These are phyloP conservation scores for Venturiaceae sp. DNA, from an alignment of 2,329 filamentous ascomycete genomes.

Conservation along the genomic window DNA sequence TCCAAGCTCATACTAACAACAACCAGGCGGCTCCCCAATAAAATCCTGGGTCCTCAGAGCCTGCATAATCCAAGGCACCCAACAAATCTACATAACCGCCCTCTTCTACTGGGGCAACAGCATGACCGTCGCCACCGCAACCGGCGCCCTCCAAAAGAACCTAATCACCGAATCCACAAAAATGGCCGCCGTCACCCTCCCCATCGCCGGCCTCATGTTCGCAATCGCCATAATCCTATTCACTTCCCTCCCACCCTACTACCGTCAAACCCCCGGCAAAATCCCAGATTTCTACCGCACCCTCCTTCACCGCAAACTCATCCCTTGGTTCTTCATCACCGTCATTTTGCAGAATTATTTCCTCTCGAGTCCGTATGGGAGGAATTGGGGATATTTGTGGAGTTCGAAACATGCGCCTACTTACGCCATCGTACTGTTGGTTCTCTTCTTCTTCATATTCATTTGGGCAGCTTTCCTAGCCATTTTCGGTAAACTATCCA, in stretches of 20 bases:
- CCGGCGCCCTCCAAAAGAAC: constrained; percentile 33
- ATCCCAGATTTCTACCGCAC: constrained; percentile 57
- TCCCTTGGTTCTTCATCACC: constrained; percentile 57
- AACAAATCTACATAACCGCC: constrained; percentile 54
- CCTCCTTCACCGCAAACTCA: constrained; percentile 51
- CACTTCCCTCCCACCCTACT: constrained; percentile 55
- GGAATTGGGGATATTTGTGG: constrained; percentile 58
- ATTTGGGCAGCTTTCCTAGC: constrained; percentile 47
- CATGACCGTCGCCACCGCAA: constrained; percentile 31
- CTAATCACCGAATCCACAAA: not conserved
- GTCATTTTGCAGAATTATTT: constrained; percentile 60
- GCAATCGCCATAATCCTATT: constrained; percentile 44
- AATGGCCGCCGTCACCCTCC: constrained; percentile 24
- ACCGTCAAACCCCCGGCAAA: constrained; percentile 50
- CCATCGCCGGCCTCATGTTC: constrained; percentile 49
- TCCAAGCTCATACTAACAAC: not conserved
- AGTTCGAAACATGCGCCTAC: constrained; percentile 43
- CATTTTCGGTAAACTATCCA: constrained; percentile 43
- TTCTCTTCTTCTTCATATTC: constrained; percentile 43
- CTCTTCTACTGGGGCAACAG: constrained; percentile 59
- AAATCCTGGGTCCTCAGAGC: constrained; percentile 59
- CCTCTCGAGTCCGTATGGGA: constrained; percentile 54
- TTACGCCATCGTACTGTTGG: constrained; percentile 50
- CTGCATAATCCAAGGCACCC: constrained; percentile 57
- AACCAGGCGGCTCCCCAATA: constrained; percentile 43